Conservation (phyloP, 1,284 basidiomycete genomes). For the Malassezia vespertilionis region DNA sequence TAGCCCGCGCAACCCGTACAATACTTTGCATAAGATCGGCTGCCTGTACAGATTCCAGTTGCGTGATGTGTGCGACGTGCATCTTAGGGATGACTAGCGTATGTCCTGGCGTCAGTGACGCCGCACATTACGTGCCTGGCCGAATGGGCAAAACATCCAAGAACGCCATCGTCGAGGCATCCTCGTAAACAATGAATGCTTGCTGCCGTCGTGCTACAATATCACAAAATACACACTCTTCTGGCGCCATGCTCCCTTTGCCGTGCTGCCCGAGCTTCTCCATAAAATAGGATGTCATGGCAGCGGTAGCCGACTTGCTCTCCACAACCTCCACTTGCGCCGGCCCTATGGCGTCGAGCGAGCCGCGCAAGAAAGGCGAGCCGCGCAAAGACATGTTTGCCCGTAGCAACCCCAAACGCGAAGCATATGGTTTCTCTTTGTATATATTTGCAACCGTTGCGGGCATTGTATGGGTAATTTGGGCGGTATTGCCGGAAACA, state of each 20-base stretch:
- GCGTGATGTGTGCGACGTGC: conserved; percentile 1
- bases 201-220: conserved; percentile 1
- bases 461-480: conserved; percentile 18
- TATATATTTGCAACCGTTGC: conserved; percentile 19
- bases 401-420: conserved; percentile 11
- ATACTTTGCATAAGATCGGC: conserved; percentile 4
- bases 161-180: conserved; percentile 6
- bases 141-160: conserved; percentile 15
- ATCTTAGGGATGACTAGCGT: conserved; percentile 10
- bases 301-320: neutral
- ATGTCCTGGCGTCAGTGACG: conserved; percentile 2
- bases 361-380: neutral
- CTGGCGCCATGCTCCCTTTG: neutral
- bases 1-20: conserved; percentile 6
- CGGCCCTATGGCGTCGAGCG: neutral
- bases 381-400: conserved; percentile 1
- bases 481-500: conserved; percentile 20
- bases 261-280: conserved; percentile 4
- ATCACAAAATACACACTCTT: conserved; percentile 9
- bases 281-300: conserved; percentile 13
- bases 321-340: conserved; percentile 4
- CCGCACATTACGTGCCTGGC: conserved; percentile 2
- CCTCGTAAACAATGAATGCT: conserved; percentile 11
- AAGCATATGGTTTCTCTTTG: conserved; percentile 22
- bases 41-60: neutral